These are phyloP conservation scores for Cladophialophora carrionii DNA, from an alignment of 2,329 filamentous ascomycete genomes.

Conservation along the genomic window DNA sequence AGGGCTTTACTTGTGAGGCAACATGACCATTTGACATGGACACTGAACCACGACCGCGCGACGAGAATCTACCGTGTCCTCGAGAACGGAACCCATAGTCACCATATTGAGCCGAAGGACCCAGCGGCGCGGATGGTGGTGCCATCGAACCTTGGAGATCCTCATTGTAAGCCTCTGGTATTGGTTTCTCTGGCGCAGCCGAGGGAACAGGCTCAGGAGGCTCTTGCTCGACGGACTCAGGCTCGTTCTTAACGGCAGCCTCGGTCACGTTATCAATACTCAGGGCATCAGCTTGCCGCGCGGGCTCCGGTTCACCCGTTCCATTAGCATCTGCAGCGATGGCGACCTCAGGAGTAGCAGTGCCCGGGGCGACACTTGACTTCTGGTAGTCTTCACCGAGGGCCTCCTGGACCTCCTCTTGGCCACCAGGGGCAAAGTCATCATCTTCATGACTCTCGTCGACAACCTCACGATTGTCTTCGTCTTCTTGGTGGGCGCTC, in stretches of 20 bases:
- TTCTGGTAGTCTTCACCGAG: constrained; percentile 37
- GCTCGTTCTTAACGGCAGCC: constrained; percentile 6
- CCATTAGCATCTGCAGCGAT: constrained; percentile 13
- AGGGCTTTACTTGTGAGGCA: constrained; percentile 40
- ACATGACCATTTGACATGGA: constrained; percentile 39
- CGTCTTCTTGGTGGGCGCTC: constrained; percentile 26
- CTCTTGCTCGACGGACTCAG: constrained; percentile 4
- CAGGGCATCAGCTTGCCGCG: constrained; percentile 15
- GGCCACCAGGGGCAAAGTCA: constrained; percentile 44
- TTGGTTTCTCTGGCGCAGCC: constrained; percentile 27
- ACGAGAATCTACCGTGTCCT: constrained; percentile 51
- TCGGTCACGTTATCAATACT: constrained; percentile 17
- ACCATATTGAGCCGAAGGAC: constrained; percentile 40
- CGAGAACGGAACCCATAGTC: constrained; percentile 36
- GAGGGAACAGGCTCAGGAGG: constrained; percentile 1
- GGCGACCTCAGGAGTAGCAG: constrained; percentile 14
- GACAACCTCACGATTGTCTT: constrained; percentile 24
- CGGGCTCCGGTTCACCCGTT: constrained; percentile 21
- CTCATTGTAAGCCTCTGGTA: constrained; percentile 38
- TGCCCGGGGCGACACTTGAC: constrained; percentile 18
- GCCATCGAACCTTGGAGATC: constrained; percentile 38
- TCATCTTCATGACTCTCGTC: constrained; percentile 40
- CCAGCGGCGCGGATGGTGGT: constrained; percentile 41
- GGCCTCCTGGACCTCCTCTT: constrained; percentile 42
- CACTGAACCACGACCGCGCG: constrained; percentile 47